phyloP scores from a whole-genome alignment of 1,284 basidiomycete species.

The Ganoderma sinense region DNA sequence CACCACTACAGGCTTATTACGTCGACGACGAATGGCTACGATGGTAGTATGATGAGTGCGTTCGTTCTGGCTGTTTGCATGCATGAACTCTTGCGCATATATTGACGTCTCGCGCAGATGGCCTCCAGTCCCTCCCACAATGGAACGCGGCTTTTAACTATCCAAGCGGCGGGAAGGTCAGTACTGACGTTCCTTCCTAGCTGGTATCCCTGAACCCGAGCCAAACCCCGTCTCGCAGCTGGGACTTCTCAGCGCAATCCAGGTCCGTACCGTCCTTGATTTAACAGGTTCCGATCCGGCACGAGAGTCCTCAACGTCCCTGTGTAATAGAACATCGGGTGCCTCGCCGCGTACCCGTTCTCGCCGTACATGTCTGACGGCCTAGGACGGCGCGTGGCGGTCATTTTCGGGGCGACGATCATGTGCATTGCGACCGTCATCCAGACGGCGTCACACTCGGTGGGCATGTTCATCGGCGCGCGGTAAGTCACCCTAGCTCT shows the following conservation, averaged over 20 bases:
- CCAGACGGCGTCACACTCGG: conserved; percentile 75
- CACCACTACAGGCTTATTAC: conserved; percentile 63
- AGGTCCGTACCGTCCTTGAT: conserved; percentile 47
- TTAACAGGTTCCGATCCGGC: too few species aligned
- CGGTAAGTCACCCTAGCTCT: too few species aligned
- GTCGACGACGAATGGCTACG: conserved; percentile 77
- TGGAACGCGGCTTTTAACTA: conserved; percentile 66
- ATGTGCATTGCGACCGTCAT: conserved; percentile 73
- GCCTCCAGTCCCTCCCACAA: conserved; percentile 67
- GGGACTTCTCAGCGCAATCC: conserved; percentile 78
- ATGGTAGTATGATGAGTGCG: conserved; percentile 74
- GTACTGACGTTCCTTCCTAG: neutral
- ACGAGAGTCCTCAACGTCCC: neutral
- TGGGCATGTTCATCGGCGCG: conserved; percentile 85
- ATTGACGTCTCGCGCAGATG: conserved; percentile 44
- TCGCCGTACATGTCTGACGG: conserved; percentile 74
- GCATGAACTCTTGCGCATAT: too few species aligned
- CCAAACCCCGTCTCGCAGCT: conserved; percentile 42
- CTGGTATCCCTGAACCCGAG: neutral
- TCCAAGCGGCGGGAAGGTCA: conserved; percentile 56
- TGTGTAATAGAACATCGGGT: conserved; percentile 63
- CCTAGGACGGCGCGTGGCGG: conserved; percentile 66
- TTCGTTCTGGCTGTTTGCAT: too few species aligned
- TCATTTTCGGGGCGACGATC: conserved; percentile 66
- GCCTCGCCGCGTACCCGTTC: conserved; percentile 69